A percentile compares a stretch with the other conserved stretches of the same genome.
phyloP scores from a whole-genome alignment of 441 rosid genomes.

The Arabidopsis hybrid region DNA sequence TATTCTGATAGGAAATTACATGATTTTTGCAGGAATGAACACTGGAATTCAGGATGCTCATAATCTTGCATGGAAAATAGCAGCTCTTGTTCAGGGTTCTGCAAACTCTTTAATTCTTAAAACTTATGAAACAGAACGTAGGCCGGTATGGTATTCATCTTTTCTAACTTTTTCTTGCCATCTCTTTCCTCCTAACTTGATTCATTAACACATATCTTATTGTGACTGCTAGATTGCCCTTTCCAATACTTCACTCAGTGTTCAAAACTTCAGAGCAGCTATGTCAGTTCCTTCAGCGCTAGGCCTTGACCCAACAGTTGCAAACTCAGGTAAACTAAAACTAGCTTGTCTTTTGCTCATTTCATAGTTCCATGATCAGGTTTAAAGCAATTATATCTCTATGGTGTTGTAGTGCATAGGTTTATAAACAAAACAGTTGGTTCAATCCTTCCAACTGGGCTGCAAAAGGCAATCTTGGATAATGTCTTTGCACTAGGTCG shows the following conservation, averaged over 20 bases:
- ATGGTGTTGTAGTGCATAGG: conserved; percentile 67
- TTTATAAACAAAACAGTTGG: conserved; percentile 59
- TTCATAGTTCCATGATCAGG: conserved; percentile 19
- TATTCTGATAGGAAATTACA: conserved; percentile 25
- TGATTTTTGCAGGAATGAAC: conserved; percentile 81
- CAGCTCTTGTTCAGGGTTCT: conserved; percentile 65
- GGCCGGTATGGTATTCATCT: conserved; percentile 66
- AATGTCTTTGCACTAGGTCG: conserved; percentile 86
- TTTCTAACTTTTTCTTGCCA: conserved; percentile 21
- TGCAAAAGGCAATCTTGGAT: conserved; percentile 79
- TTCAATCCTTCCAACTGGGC: conserved; percentile 72
- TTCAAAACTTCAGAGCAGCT: conserved; percentile 92
- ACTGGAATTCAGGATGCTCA: conserved; percentile 98
- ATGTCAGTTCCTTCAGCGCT: conserved; percentile 91
- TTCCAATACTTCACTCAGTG: conserved; percentile 81
- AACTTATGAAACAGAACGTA: conserved; percentile 88
- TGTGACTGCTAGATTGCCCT: conserved; percentile 67
- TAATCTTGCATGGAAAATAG: conserved; percentile 97
- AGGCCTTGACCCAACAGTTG: conserved; percentile 84
- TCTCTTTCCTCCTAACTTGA: conserved; percentile 29
- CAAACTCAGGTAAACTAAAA: conserved; percentile 70
- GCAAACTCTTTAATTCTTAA: conserved; percentile 70
- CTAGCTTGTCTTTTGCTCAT: conserved; percentile 34
- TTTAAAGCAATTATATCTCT: conserved; percentile 15
- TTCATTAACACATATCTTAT: conserved; percentile 35